Percentiles rank a stretch among this genome's conserved stretches.
Evolutionary conservation across 1,139 yeast genomes (phyloP).

Genomic region (Meyerozyma athensensis): DNA sequence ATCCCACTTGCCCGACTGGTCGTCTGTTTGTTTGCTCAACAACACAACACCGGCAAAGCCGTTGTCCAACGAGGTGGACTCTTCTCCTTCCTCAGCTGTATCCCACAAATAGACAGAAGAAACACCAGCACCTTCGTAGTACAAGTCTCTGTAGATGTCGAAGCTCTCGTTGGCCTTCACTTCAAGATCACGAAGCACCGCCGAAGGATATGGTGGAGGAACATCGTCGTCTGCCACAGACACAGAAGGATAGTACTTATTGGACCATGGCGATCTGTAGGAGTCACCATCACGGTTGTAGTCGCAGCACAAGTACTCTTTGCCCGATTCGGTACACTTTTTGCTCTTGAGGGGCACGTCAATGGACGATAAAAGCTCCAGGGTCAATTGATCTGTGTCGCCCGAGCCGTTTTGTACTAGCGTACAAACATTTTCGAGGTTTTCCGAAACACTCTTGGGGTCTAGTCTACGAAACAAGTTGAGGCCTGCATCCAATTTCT

Average conservation of each 20-base stretch:
- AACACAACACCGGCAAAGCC: constrained; percentile 89
- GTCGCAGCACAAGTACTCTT: constrained; percentile 80
- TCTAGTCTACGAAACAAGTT: constrained; percentile 83
- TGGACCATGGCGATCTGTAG: constrained; percentile 88
- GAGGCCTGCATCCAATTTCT: constrained; percentile 79
- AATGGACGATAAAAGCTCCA: constrained; percentile 79
- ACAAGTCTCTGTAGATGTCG: constrained; percentile 87
- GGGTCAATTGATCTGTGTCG: constrained; percentile 57
- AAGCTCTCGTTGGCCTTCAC: constrained; percentile 82
- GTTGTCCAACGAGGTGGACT: constrained; percentile 27
- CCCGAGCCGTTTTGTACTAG: constrained; percentile 48
- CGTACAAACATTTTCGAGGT: constrained; percentile 66
- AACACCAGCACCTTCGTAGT: constrained; percentile 86
- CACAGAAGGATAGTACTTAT: constrained; percentile 63
- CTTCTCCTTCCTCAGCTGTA: constrained; percentile 48
- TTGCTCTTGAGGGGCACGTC: constrained; percentile 73
- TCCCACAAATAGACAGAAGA: constrained; percentile 95
- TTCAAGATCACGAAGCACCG: constrained; percentile 67
- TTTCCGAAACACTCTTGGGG: constrained; percentile 62
- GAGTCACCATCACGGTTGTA: constrained; percentile 94
- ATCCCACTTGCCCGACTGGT: constrained; percentile 74
- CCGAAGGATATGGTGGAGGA: constrained; percentile 71
- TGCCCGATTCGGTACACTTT: constrained; percentile 56
- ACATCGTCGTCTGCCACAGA: constrained; percentile 47
- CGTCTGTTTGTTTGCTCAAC: constrained; percentile 64